phyloP scores from a whole-genome alignment of 2,329 filamentous ascomycete species.

The Scedosporium aurantiacum region DNA sequence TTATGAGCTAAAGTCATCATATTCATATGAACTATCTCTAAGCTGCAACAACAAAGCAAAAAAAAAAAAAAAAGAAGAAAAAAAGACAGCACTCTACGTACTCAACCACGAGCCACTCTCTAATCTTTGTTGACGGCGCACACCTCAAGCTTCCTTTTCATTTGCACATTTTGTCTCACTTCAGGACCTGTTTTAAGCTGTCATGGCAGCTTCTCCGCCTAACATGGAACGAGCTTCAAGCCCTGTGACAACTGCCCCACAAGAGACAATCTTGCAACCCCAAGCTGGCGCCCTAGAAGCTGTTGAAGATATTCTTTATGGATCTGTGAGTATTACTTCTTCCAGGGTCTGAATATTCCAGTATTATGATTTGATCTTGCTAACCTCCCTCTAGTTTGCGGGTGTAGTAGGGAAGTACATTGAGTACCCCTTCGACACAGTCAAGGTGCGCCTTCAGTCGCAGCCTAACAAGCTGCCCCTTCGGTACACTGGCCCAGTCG shows the following conservation, averaged over 20 bases:
- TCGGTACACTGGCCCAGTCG: constrained; percentile 73
- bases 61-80: too few species aligned
- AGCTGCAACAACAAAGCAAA: too few species aligned
- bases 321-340: constrained; percentile 53
- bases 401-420: constrained; percentile 91
- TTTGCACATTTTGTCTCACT: background rate
- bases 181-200: background rate
- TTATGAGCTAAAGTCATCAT: background rate
- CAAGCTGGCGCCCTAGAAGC: constrained; percentile 3
- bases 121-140: background rate
- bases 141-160: background rate
- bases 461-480: constrained; percentile 76
- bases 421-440: constrained; percentile 96
- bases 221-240: background rate
- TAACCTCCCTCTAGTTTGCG: constrained; percentile 44
- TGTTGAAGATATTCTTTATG: constrained; percentile 76
- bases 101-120: background rate
- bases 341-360: background rate
- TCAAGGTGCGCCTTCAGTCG: constrained; percentile 96
- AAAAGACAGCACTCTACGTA: background rate
- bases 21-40: background rate
- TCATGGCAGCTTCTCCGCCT: background rate
- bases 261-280: background rate
- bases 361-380: constrained; percentile 1
- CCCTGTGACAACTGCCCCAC: background rate